Conservation (phyloP, 768 basidiomycete species). For the Candolleomyces aberdarensis region DNA sequence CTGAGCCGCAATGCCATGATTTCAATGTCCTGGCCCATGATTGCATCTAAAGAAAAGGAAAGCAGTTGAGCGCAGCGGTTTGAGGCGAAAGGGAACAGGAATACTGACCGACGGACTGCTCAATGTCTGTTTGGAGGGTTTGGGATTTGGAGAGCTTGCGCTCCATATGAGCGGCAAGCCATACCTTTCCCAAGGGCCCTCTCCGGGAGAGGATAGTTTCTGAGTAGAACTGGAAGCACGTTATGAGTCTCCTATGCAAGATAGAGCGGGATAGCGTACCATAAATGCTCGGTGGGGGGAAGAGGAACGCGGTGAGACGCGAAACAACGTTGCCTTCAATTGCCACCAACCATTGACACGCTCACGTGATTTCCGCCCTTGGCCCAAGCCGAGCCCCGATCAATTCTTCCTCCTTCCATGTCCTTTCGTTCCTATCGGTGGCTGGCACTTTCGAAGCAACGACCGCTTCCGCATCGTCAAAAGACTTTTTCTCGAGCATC, state of each 20-base stretch:
- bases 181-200: slow-evolving; percentile 94
- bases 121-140: slow-evolving; percentile 92
- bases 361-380: not conserved
- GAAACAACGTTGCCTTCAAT: not conserved
- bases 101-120: slow-evolving; percentile 80
- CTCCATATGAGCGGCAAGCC: slow-evolving; percentile 99
- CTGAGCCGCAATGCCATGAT: slow-evolving; percentile 95
- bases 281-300: not conserved
- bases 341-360: slow-evolving; percentile 2
- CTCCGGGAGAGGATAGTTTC: slow-evolving; percentile 92
- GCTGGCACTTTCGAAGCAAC: not conserved
- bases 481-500: not conserved
- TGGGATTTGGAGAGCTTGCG: slow-evolving; percentile 95
- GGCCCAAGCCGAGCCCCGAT: not conserved
- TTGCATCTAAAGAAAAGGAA: slow-evolving; percentile 57
- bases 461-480: not conserved
- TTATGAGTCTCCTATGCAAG: not conserved
- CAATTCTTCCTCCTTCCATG: not conserved
- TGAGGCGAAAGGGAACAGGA: not conserved
- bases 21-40: slow-evolving; percentile 90
- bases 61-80: not conserved
- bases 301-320: slow-evolving; percentile 1
- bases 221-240: slow-evolving; percentile 72
- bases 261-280: slow-evolving; percentile 3
- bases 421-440: not conserved